Base-by-base conservation (phyloP, 805 yeast species). In the Metschnikowia dekortorum region DNA sequence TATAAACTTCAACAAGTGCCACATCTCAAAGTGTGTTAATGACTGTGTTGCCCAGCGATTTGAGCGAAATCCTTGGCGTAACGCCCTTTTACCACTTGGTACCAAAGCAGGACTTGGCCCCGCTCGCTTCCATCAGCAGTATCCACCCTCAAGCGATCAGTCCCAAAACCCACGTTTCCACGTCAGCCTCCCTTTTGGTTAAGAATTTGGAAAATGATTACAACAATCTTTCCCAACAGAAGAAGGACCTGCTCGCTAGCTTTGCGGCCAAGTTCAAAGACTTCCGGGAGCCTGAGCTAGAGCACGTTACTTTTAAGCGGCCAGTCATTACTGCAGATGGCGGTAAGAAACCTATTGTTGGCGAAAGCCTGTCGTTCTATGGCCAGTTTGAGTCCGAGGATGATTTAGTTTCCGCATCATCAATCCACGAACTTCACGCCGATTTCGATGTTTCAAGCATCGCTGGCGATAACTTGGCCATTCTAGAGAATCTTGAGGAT, bases 281-380 rank as follows among this genome's bases (percentile, higher is more conserved):
- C 1, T 68, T 57, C 51, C 53, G 62, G 13, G 63, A 62, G 42
- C 52, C 47, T 11, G 67, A 70, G n/a, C 50, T 71, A 29, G 67
- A 66, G 36, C 57, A 55, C 6, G 41, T 70, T 8, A 34, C 52
- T n/a, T 76, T 76, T 58, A 68, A 67, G 41, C 67, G 67, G 44
- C 73, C 74, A 6, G 56, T 48, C 8, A 49, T 57, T 5, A 44
- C 60, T 9, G 54, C 52, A 2, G 45, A 46, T 8, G 33, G 40
- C 22, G 47, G 44, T 5, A 39, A 43, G 8, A 29, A 42, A 2
- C 45, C 43, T 10, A 22, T 29, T 22, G 38, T 41, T 16, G 44
- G 51, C 4, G 43, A 47, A 11, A 35, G 61, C 2, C 54, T 58
- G 16, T 53, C 53, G 8, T 45, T 63, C 13, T 60, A 60, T 43